Percentiles rank a stretch among this genome's conserved stretches.
Conservation (phyloP, 1,284 basidiomycete species). For the Phenoliferia sp. region DNA sequence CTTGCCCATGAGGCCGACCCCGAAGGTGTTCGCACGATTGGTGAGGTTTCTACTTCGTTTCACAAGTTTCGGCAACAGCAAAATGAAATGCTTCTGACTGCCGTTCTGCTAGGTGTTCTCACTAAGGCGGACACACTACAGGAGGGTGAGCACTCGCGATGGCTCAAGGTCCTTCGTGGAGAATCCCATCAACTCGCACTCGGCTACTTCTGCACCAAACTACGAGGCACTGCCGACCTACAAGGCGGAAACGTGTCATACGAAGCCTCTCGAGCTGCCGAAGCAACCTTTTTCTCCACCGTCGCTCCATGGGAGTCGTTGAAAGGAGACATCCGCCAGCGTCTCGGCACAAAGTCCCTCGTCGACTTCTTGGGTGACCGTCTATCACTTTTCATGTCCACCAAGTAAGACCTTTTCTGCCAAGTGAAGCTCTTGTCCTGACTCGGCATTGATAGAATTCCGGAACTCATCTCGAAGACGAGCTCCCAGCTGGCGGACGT, state of each 20-base stretch:
- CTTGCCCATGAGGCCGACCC: slow-evolving; percentile 57
- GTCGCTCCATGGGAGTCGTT: not conserved
- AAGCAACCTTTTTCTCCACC: not conserved
- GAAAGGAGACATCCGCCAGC: not conserved
- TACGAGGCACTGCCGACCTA: slow-evolving; percentile 54
- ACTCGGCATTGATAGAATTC: not conserved
- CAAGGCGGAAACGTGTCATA: not conserved
- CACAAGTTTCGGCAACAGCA: too few species aligned
- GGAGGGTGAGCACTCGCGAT: slow-evolving; percentile 55
- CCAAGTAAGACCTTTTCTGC: not conserved
- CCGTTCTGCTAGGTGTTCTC: slow-evolving; percentile 56
- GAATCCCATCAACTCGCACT: slow-evolving; percentile 46
- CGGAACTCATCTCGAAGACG: not conserved
- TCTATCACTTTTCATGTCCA: not conserved
- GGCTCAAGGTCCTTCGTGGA: slow-evolving; percentile 50
- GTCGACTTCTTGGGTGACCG: not conserved
- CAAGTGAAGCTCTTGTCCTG: not conserved
- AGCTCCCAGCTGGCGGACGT: not conserved
- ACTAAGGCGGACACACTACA: slow-evolving; percentile 73
- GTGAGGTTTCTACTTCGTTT: slow-evolving; percentile 41
- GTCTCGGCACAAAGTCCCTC: not conserved
- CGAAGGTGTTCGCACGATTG: slow-evolving; percentile 61
- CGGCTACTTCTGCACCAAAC: slow-evolving; percentile 70
- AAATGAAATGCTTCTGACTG: too few species aligned
- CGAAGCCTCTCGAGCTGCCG: not conserved